A percentile compares a stretch with the other conserved stretches of the same genome.
Evolutionary conservation across 2,329 filamentous ascomycete genomes (phyloP).

Genomic region (Chrysoporthe puriensis): DNA sequence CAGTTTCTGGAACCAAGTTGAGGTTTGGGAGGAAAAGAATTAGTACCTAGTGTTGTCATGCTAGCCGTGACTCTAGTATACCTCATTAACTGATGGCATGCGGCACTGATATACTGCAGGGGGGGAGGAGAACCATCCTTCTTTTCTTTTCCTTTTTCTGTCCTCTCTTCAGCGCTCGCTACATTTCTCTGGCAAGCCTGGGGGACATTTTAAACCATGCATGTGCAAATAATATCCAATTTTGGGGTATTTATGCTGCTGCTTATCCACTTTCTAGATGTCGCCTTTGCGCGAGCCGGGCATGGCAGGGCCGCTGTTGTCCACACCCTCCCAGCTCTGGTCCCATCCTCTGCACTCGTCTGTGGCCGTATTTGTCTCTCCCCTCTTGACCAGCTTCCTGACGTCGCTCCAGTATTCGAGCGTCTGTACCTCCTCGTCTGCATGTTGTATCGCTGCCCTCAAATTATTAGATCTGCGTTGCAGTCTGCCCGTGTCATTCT

Average conservation of each 20-base stretch:
- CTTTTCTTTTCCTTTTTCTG: too few relatives aligned
- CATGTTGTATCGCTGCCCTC: conserved; percentile 73
- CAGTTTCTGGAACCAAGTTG: too few relatives aligned
- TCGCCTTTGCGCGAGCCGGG: conserved; percentile 37
- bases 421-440: conserved; percentile 77
- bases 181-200: neutral
- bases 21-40: neutral
- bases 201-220: neutral
- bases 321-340: conserved; percentile 54
- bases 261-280: conserved; percentile 8
- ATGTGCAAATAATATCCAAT: neutral
- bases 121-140: too few relatives aligned
- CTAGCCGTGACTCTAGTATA: neutral
- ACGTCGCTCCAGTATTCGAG: conserved; percentile 90
- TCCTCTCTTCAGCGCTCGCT: too few relatives aligned
- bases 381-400: conserved; percentile 65
- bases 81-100: neutral
- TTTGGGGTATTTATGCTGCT: conserved; percentile 31
- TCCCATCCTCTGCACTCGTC: conserved; percentile 49
- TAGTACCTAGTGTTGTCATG: neutral
- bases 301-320: conserved; percentile 54
- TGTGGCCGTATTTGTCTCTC: conserved; percentile 50
- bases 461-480: conserved; percentile 65
- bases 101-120: neutral
- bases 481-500: conserved; percentile 41